Evolutionary conservation across 2,329 filamentous ascomycete species (phyloP).

Genomic region (Penicillium sp.): DNA sequence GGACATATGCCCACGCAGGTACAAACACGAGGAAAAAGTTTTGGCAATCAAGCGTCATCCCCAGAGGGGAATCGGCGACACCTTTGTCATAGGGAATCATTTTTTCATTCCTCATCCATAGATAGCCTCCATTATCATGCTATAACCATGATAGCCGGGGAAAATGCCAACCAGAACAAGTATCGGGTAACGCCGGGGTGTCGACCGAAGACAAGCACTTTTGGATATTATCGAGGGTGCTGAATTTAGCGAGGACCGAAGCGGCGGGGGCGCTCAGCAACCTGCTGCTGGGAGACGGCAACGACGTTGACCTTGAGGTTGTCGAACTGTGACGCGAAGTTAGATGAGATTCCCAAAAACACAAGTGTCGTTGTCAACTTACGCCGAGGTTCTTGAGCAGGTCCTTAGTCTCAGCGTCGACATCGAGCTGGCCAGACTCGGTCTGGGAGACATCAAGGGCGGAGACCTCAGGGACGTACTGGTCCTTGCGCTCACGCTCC

Average conservation of each 20-base stretch:
- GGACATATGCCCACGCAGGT: constrained; percentile 8
- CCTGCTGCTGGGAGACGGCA: constrained; percentile 83
- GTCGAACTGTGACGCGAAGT: constrained; percentile 71
- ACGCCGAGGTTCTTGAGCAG: constrained; percentile 98
- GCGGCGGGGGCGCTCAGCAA: constrained; percentile 75
- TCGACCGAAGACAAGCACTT: constrained; percentile 32
- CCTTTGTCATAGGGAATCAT: constrained; percentile 59
- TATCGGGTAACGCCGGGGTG: constrained; percentile 26
- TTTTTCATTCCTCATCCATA: constrained; percentile 42
- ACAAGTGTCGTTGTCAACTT: constrained; percentile 51
- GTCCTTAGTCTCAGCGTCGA: constrained; percentile 98
- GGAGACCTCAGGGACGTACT: constrained; percentile 98
- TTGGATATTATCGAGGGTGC: constrained; percentile 21
- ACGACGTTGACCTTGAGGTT: constrained; percentile 95
- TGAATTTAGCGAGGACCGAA: constrained; percentile 52
- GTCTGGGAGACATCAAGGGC: constrained; percentile 96
- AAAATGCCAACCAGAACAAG: constrained; percentile 29
- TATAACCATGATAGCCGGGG: constrained; percentile 28
- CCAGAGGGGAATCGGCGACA: constrained; percentile 80
- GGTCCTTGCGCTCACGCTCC: constrained; percentile 99
- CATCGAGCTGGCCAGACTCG: constrained; percentile 90
- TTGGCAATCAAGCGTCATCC: constrained; percentile 95
- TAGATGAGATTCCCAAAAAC: not conserved
- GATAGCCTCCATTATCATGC: constrained; percentile 30
- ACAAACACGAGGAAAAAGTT: constrained; percentile 36